Conservation (phyloP, 805 yeast species). For the Jamesozyma rosinii region DNA sequence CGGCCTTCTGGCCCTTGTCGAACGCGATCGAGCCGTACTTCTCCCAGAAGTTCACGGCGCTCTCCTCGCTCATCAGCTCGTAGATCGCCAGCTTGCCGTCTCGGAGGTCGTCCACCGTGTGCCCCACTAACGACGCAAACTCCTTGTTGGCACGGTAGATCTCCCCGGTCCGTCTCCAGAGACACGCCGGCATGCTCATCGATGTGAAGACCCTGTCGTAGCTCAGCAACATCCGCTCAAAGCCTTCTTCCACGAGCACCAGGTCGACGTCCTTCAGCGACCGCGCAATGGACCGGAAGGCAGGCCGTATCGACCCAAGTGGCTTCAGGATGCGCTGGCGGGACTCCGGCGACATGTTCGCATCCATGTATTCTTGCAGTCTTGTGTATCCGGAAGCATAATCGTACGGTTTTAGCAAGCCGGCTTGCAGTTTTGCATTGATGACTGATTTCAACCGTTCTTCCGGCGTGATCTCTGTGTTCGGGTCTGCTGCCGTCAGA, state of each 20-base stretch:
- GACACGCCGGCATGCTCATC: slow-evolving; percentile 95
- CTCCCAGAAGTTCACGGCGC: slow-evolving; percentile 96
- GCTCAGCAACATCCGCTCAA: slow-evolving; percentile 86
- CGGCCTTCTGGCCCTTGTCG: slow-evolving; percentile 92
- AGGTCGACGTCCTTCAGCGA: slow-evolving; percentile 84
- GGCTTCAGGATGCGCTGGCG: slow-evolving; percentile 82
- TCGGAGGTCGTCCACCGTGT: slow-evolving; percentile 77
- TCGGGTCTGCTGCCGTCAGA: slow-evolving; percentile 93
- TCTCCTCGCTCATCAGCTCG: slow-evolving; percentile 89
- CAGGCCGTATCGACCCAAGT: slow-evolving; percentile 76
- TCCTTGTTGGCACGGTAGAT: slow-evolving; percentile 92
- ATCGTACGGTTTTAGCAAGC: slow-evolving; percentile 82
- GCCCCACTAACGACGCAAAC: slow-evolving; percentile 88
- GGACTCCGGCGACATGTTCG: slow-evolving; percentile 77
- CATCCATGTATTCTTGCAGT: slow-evolving; percentile 83
- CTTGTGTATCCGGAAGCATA: slow-evolving; percentile 91
- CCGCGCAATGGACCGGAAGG: slow-evolving; percentile 85
- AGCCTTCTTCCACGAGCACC: slow-evolving; percentile 85
- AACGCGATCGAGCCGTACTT: slow-evolving; percentile 94
- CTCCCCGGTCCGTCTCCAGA: slow-evolving; percentile 96
- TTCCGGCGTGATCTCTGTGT: slow-evolving; percentile 88
- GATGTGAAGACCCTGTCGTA: slow-evolving; percentile 92
- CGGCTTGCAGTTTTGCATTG: slow-evolving; percentile 90
- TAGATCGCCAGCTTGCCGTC: slow-evolving; percentile 89
- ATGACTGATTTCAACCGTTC: slow-evolving; percentile 88